A percentile compares a stretch with the other conserved stretches of the same genome.
phyloP scores from a whole-genome alignment of 2,329 filamentous ascomycete species.

The Trichoderma arundinaceum region DNA sequence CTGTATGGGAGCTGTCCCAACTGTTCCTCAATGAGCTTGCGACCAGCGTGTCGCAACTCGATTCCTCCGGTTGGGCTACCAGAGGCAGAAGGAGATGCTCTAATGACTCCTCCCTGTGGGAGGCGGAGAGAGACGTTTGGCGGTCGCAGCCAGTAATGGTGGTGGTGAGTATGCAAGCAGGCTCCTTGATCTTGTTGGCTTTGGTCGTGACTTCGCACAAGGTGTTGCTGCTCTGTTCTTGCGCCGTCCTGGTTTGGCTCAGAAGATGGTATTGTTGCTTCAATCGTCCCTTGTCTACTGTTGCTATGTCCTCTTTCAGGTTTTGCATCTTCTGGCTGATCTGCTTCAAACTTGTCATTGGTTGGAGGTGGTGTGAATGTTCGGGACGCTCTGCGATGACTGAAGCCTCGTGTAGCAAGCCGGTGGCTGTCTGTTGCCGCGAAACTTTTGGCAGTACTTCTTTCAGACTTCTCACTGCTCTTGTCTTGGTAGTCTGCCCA shows the following conservation, averaged over 20 bases:
- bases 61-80: constrained; percentile 28
- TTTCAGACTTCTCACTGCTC: not conserved
- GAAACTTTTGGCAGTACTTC: not conserved
- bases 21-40: constrained; percentile 34
- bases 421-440: not conserved
- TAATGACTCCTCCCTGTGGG: not conserved
- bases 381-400: not conserved
- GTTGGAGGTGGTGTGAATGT: not conserved
- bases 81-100: constrained; percentile 1
- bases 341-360: constrained; percentile 9
- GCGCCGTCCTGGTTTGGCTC: constrained; percentile 19
- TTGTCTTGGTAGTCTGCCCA: not conserved
- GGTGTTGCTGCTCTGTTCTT: constrained; percentile 36
- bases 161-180: constrained; percentile 65
- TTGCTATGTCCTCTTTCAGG: constrained; percentile 26
- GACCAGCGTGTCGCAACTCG: constrained; percentile 37
- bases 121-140: constrained; percentile 35
- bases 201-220: constrained; percentile 37
- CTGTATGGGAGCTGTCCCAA: constrained; percentile 34
- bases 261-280: not conserved
- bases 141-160: constrained; percentile 63
- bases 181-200: constrained; percentile 40
- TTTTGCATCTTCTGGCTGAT: constrained; percentile 34
- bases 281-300: constrained; percentile 24
- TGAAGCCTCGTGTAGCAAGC: not conserved